Evolutionary conservation across 805 yeast genomes (phyloP).

Genomic region (Suhomyces emberorum): DNA sequence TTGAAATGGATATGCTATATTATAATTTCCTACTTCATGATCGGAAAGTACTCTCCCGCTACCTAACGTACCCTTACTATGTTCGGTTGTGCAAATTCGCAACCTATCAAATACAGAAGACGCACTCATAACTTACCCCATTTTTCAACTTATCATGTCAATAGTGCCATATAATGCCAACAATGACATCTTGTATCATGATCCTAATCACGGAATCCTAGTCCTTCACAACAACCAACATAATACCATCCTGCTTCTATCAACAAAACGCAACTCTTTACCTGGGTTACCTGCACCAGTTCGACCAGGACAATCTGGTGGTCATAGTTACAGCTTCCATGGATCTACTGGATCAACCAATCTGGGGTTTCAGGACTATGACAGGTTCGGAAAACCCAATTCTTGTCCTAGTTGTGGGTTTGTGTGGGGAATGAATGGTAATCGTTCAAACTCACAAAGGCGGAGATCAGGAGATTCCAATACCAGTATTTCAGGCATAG

Average conservation of each 20-base stretch:
- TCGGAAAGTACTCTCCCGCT: too few relatives aligned
- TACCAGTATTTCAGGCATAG: too few relatives aligned
- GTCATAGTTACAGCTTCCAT: not conserved
- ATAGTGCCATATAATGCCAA: slow-evolving; percentile 35
- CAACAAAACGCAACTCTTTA: slow-evolving; percentile 7
- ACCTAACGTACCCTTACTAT: too few relatives aligned
- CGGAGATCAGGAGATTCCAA: slow-evolving; percentile 3
- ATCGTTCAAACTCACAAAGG: not conserved
- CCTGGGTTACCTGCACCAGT: not conserved
- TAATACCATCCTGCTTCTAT: slow-evolving; percentile 26
- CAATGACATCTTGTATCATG: slow-evolving; percentile 32
- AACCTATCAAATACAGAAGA: too few relatives aligned
- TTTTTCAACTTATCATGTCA: slow-evolving; percentile 23
- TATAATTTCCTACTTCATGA: too few relatives aligned
- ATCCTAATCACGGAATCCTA: slow-evolving; percentile 31
- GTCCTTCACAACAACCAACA: slow-evolving; percentile 33
- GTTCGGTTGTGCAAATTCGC: too few relatives aligned
- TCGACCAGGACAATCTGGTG: not conserved
- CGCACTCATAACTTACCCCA: too few relatives aligned
- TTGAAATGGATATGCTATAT: too few relatives aligned
- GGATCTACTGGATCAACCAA: not conserved
- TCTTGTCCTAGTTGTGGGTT: slow-evolving; percentile 33
- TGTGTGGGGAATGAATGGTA: slow-evolving; percentile 16
- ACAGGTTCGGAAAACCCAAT: not conserved
- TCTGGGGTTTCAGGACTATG: not conserved